Base-by-base conservation (phyloP, 2,329 filamentous ascomycete genomes). In the Malbranchea zuffiana region DNA sequence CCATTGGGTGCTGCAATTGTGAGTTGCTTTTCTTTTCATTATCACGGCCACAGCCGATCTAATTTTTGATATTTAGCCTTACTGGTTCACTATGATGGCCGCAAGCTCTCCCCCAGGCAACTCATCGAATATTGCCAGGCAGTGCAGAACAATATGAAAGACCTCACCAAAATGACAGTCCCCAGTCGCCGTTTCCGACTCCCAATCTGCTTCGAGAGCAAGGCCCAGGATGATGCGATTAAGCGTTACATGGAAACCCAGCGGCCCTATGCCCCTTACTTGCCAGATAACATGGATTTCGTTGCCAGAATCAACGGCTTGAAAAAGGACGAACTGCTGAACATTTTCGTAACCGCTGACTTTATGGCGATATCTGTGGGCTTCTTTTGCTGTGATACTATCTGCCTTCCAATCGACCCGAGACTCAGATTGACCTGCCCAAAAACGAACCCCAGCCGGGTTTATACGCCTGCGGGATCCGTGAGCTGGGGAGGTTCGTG, bases 251-350 rank as follows among this genome's bases (percentile, higher is more conserved):
- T 70, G 50, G 70, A 71, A 16, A 78, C 74, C 1, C 74, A 77
- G 43, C 66, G 76, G 5, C 65, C 69, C 1, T 67, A 74, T 32
- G 76, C 76, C 0, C 67, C 72, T 0, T 80, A 76, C 49, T 61
- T 80, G 0, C 76, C 76, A 0, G 71, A 74, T 45, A 78, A 78
- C 37, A 61, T 78, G 26, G 62, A 69, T 1, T 80, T 79, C 39
- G 53, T 63, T 5, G 68, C 69, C 1, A 66, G 65, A 44, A 72
- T 71, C 50, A 74, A 74, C 44, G 70, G 66, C 3, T 65, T 74
- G 40, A 54, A 50, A 1, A 52, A 60, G 1, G 56, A 66, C 27
- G 63, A 72, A 40, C 55, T 74, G 3, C 62, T 68, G 27, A 56
- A 68, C 2, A 70, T 72, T 31, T 68, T 68, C 43, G 58, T 72